Conservation (phyloP, 2,329 filamentous ascomycete species). For the Clonostachys chloroleuca region DNA sequence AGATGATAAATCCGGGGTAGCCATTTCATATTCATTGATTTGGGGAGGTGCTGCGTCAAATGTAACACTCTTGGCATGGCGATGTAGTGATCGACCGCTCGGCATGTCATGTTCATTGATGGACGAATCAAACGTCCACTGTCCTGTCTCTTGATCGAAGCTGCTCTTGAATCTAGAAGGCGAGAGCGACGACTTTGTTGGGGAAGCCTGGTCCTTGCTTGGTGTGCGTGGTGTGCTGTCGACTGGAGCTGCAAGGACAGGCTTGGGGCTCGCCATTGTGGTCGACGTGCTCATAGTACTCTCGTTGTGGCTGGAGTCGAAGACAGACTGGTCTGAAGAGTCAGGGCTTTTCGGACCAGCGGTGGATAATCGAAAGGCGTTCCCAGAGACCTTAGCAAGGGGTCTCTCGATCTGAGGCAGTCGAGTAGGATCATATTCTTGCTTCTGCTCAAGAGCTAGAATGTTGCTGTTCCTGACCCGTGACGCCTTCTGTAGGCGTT, state of each 20-base stretch:
- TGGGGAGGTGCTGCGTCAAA: conserved; percentile 92
- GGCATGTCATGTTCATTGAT: conserved; percentile 55
- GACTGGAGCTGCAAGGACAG: conserved; percentile 1
- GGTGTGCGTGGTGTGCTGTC: conserved; percentile 37
- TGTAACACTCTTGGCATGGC: conserved; percentile 93
- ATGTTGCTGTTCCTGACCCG: conserved; percentile 98
- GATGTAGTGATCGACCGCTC: conserved; percentile 65
- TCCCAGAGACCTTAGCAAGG: conserved; percentile 71
- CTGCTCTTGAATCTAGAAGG: conserved; percentile 60
- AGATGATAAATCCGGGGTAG: conserved; percentile 92
- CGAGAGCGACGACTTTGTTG: conserved; percentile 85
- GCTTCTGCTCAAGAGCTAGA: conserved; percentile 86
- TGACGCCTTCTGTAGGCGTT: conserved; percentile 90
- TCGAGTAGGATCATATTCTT: conserved; percentile 83
- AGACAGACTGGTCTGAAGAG: background rate
- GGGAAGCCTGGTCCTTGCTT: conserved; percentile 69
- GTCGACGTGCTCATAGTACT: conserved; percentile 45
- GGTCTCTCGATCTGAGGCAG: conserved; percentile 78
- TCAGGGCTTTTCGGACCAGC: conserved; percentile 36
- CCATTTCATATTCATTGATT: conserved; percentile 97
- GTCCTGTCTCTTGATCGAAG: conserved; percentile 65
- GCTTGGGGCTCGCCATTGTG: conserved; percentile 22
- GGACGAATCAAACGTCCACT: conserved; percentile 64
- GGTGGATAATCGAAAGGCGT: conserved; percentile 59
- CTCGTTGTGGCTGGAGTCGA: conserved; percentile 31